These are phyloP conservation scores for Penicillium ochrochloron DNA, from an alignment of 495 filamentous ascomycete species.

Conservation along the genomic window DNA sequence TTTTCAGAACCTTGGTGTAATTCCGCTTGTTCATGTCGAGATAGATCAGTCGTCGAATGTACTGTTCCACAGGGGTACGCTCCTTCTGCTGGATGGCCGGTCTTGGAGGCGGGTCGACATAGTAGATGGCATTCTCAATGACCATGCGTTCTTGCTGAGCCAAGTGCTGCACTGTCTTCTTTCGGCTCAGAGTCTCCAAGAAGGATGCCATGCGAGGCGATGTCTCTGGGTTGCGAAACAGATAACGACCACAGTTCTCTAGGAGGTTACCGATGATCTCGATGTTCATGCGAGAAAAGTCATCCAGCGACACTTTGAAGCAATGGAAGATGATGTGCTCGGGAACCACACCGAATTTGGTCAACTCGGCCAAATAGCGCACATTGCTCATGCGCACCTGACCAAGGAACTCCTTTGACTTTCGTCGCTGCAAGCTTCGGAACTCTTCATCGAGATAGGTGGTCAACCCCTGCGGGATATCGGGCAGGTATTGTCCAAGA, in stretches of 20 bases:
- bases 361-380: conserved; percentile 94
- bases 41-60: conserved; percentile 89
- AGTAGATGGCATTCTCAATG: conserved; percentile 98
- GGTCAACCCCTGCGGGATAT: conserved; percentile 89
- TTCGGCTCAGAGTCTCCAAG: conserved; percentile 90
- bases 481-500: conserved; percentile 89
- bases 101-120: conserved; percentile 92
- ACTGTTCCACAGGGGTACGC: conserved; percentile 88
- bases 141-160: conserved; percentile 97
- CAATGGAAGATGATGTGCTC: conserved; percentile 99
- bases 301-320: conserved; percentile 94
- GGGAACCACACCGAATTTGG: conserved; percentile 97
- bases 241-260: conserved; percentile 94
- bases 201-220: conserved; percentile 91
- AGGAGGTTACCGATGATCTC: conserved; percentile 98
- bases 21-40: conserved; percentile 92
- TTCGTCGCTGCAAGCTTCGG: conserved; percentile 94
- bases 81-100: conserved; percentile 97
- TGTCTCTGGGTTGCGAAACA: conserved; percentile 92
- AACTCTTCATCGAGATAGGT: conserved; percentile 97
- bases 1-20: conserved; percentile 88
- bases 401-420: conserved; percentile 95
- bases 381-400: conserved; percentile 95
- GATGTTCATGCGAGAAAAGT: conserved; percentile 98
- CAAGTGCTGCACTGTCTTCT: conserved; percentile 93